A percentile compares a stretch with the other conserved stretches of the same genome.
Conservation (phyloP, 1,139 yeast species). For the Arxiozyma slooffiae region DNA sequence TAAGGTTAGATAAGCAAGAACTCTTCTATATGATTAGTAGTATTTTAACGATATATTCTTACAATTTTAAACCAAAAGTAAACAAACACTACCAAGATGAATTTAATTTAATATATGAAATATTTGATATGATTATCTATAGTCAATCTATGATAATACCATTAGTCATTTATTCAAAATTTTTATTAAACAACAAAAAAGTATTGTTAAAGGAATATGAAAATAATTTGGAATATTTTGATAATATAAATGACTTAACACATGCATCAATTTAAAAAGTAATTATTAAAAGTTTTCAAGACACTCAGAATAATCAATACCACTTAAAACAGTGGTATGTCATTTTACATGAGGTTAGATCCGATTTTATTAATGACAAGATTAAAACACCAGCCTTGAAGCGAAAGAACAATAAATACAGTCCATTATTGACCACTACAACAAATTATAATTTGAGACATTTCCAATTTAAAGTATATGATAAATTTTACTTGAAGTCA, state of each 20-base stretch:
- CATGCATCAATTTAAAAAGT: conserved; percentile 26
- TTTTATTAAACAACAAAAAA: conserved; percentile 16
- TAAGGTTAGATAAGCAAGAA: conserved; percentile 40
- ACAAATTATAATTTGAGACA: neutral
- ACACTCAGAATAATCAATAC: neutral
- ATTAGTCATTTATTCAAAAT: conserved; percentile 20
- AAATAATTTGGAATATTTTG: conserved; percentile 18
- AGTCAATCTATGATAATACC: conserved; percentile 25
- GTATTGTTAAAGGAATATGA: conserved; percentile 16
- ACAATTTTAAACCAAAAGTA: conserved; percentile 38
- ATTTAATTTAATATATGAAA: conserved; percentile 16
- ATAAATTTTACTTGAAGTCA: conserved; percentile 6
- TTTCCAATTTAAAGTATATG: neutral
- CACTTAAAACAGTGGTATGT: neutral
- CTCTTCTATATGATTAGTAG: conserved; percentile 67
- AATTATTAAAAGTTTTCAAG: neutral
- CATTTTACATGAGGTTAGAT: conserved; percentile 1
- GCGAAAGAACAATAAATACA: conserved; percentile 16
- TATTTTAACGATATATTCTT: conserved; percentile 68
- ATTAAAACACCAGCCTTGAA: neutral
- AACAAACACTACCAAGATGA: conserved; percentile 1
- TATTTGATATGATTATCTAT: conserved; percentile 25
- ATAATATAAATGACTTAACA: conserved; percentile 22
- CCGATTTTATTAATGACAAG: neutral
- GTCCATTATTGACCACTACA: conserved; percentile 21